These are phyloP conservation scores for Colletotrichum musae DNA, from an alignment of 2,329 filamentous ascomycete species.

Conservation along the genomic window DNA sequence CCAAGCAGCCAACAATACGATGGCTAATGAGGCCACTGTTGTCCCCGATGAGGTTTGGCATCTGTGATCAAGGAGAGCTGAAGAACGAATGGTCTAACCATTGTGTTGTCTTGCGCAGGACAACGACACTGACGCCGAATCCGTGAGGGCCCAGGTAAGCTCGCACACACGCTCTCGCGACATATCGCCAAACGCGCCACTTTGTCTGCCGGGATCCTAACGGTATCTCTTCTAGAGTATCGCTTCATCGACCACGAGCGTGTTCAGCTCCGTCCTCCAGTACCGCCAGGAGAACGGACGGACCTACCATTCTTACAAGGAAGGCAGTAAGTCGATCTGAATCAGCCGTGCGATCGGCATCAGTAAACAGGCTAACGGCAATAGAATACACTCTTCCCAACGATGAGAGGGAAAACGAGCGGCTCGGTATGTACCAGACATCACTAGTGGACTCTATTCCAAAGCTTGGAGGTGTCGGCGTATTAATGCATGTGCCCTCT, in stretches of 20 bases:
- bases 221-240: not conserved
- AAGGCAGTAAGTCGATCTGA: slow-evolving; percentile 31
- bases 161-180: too few relatives aligned
- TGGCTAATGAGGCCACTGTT: not conserved
- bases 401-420: slow-evolving; percentile 46
- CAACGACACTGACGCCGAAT: not conserved
- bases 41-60: not conserved
- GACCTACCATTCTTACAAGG: slow-evolving; percentile 54
- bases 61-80: too few relatives aligned
- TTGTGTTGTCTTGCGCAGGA: too few relatives aligned
- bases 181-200: too few relatives aligned
- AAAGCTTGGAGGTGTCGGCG: not conserved
- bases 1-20: not conserved
- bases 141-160: not conserved
- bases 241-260: slow-evolving; percentile 1
- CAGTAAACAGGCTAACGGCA: not conserved
- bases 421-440: slow-evolving; percentile 29
- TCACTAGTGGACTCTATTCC: too few relatives aligned
- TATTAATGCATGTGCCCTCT: not conserved
- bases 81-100: too few relatives aligned
- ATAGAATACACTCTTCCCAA: slow-evolving; percentile 46
- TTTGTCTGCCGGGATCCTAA: not conserved
- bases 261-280: slow-evolving; percentile 21
- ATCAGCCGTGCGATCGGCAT: too few relatives aligned
- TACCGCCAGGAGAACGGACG: slow-evolving; percentile 56